Evolutionary conservation across 2,329 filamentous ascomycete genomes (phyloP).

Genomic region (Xylaria sp.): DNA sequence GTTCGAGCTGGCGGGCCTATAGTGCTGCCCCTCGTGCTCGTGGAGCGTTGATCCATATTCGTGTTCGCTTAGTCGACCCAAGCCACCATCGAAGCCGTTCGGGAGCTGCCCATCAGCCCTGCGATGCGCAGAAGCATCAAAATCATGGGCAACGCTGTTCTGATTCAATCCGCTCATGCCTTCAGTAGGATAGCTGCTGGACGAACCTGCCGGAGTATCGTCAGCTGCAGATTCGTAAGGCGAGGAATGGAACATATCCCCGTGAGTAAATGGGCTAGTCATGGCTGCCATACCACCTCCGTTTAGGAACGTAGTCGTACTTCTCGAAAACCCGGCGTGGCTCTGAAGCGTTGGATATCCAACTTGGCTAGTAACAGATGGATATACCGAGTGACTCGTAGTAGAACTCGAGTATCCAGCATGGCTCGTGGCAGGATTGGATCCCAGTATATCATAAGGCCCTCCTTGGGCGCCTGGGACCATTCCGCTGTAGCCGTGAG

Average conservation of each 20-base stretch:
- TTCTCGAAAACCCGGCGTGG: conserved; percentile 13
- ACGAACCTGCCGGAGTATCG: not conserved
- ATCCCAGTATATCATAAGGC: no score
- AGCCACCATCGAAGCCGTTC: not conserved
- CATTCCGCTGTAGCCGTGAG: conserved; percentile 1
- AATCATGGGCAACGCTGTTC: not conserved
- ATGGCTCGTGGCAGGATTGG: no score
- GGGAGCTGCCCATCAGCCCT: not conserved
- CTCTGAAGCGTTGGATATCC: no score
- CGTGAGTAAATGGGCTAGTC: conserved; percentile 13
- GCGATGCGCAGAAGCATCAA: not conserved
- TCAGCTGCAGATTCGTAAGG: conserved; percentile 7
- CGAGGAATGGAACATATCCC: conserved; percentile 16
- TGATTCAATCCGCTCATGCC: not conserved
- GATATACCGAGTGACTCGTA: no score
- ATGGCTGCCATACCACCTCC: conserved; percentile 10
- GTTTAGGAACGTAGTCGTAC: conserved; percentile 10
- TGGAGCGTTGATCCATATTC: not conserved
- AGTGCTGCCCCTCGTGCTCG: not conserved
- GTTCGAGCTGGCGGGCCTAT: no score
- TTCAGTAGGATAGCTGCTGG: not conserved
- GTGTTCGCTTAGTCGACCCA: not conserved
- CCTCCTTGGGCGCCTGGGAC: not conserved
- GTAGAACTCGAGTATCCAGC: no score
- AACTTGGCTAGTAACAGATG: no score